Conservation (phyloP, 345 rosid genomes). For the Cardamine resedifolia region DNA sequence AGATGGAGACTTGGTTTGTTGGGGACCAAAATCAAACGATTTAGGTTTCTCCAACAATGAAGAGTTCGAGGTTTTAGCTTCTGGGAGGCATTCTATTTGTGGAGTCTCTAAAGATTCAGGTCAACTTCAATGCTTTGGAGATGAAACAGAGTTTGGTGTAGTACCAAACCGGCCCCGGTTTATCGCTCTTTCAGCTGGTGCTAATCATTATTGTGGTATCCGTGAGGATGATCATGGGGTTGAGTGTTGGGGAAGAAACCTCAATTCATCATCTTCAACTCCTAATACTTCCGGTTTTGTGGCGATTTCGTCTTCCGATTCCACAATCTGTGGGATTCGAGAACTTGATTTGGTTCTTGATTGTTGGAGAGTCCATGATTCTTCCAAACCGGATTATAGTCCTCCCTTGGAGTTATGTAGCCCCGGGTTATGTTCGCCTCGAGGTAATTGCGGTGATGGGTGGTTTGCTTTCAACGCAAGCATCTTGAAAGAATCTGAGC, state of each 20-base stretch:
- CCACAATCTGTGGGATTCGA: constrained; percentile 70
- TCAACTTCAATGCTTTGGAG: constrained; percentile 74
- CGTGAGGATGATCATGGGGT: constrained; percentile 76
- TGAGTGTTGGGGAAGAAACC: constrained; percentile 84
- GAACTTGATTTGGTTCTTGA: constrained; percentile 88
- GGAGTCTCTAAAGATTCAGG: constrained; percentile 59
- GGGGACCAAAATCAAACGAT: constrained; percentile 74
- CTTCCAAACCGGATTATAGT: constrained; percentile 48
- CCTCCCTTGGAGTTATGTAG: constrained; percentile 90
- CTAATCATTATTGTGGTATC: constrained; percentile 74
- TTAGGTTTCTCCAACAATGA: constrained; percentile 45
- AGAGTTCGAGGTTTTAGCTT: constrained; percentile 56
- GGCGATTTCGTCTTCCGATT: constrained; percentile 88
- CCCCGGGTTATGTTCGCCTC: constrained; percentile 70
- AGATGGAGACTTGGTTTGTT: constrained; percentile 63
- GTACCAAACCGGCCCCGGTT: constrained; percentile 49
- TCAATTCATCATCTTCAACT: constrained; percentile 44
- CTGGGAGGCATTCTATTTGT: constrained; percentile 63
- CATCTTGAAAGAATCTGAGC: constrained; percentile 67
- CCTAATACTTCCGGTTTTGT: constrained; percentile 73
- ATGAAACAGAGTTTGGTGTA: constrained; percentile 42
- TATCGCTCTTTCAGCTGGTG: constrained; percentile 69
- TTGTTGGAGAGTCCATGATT: constrained; percentile 72
- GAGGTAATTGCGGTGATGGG: constrained; percentile 49
- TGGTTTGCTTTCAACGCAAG: constrained; percentile 88